A percentile compares a stretch with the other conserved stretches of the same genome.
Evolutionary conservation across 1,284 basidiomycete species (phyloP).

Genomic region (Ceratobasidium theobromae): DNA sequence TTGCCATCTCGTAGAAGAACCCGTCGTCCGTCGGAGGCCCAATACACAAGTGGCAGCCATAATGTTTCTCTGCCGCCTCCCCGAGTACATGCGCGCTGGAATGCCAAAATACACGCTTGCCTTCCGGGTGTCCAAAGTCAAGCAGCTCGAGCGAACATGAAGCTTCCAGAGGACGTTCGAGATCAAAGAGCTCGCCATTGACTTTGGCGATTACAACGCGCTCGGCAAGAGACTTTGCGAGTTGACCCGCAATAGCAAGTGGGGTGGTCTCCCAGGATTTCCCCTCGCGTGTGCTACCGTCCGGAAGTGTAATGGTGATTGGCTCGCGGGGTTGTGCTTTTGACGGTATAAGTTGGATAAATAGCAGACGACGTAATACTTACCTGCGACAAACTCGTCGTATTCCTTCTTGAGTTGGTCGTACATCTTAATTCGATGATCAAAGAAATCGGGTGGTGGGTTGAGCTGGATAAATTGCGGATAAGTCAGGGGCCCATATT

Average conservation of each 20-base stretch:
- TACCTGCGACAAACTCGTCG: constrained; percentile 77
- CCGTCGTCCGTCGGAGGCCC: constrained; percentile 98
- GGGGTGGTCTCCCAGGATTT: constrained; percentile 97
- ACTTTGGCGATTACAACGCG: constrained; percentile 94
- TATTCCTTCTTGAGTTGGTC: constrained; percentile 87
- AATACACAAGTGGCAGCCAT: constrained; percentile 96
- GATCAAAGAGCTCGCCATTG: constrained; percentile 89
- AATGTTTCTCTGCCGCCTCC: constrained; percentile 94
- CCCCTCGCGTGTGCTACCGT: constrained; percentile 82
- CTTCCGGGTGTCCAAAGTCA: constrained; percentile 95
- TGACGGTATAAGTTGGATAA: constrained; percentile 9
- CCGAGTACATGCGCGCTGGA: constrained; percentile 99
- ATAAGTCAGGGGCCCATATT: constrained; percentile 13
- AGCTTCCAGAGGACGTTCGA: constrained; percentile 88
- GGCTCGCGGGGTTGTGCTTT: constrained; percentile 81
- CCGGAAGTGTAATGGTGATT: constrained; percentile 84
- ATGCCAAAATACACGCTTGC: constrained; percentile 99
- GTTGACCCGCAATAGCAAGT: constrained; percentile 84
- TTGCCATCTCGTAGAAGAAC: constrained; percentile 99
- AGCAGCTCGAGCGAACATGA: constrained; percentile 83
- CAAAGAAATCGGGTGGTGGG: constrained; percentile 86
- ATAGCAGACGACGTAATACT: constrained; percentile 34
- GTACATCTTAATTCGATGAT: constrained; percentile 87
- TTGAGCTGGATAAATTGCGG: constrained; percentile 56
- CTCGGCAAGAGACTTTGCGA: constrained; percentile 88